Evolutionary conservation across 2,329 filamentous ascomycete genomes (phyloP).

Genomic region (Sclerotiophoma versabilis): DNA sequence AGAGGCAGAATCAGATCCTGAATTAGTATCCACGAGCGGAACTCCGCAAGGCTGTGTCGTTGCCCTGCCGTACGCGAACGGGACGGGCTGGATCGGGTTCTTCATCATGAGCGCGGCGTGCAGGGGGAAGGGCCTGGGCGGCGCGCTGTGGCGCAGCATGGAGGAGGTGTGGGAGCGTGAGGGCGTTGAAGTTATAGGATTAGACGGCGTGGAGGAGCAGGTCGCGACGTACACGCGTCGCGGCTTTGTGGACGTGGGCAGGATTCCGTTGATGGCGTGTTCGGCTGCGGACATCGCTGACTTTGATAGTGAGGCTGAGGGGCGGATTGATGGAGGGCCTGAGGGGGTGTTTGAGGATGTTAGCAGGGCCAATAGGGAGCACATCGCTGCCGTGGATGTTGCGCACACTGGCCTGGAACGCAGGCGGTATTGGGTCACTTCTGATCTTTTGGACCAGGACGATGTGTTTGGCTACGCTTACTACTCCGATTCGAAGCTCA

Average conservation of each 20-base stretch:
- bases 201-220: constrained; percentile 50
- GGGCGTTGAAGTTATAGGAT: constrained; percentile 35
- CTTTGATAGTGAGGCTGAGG: constrained; percentile 10
- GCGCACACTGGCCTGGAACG: constrained; percentile 44
- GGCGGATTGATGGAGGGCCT: neutral
- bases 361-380: neutral
- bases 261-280: constrained; percentile 39
- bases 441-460: constrained; percentile 33
- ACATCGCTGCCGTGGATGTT: constrained; percentile 35
- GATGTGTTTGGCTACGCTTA: constrained; percentile 42
- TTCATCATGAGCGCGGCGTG: constrained; percentile 44
- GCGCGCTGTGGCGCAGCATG: constrained; percentile 39
- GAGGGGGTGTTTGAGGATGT: constrained; percentile 13
- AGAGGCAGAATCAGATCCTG: too few species aligned
- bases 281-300: neutral
- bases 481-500: constrained; percentile 19
- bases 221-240: constrained; percentile 45
- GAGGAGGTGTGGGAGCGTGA: constrained; percentile 29
- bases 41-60: constrained; percentile 44
- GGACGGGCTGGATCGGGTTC: constrained; percentile 49
- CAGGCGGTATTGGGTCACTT: constrained; percentile 38
- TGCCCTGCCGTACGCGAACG: constrained; percentile 44
- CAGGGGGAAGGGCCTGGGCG: constrained; percentile 44
- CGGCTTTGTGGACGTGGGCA: constrained; percentile 40
- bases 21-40: constrained; percentile 8